Percentiles rank a stretch among this genome's conserved stretches.
phyloP scores from a whole-genome alignment of 108 stramenopile species.

The Craspedostauros australis region DNA sequence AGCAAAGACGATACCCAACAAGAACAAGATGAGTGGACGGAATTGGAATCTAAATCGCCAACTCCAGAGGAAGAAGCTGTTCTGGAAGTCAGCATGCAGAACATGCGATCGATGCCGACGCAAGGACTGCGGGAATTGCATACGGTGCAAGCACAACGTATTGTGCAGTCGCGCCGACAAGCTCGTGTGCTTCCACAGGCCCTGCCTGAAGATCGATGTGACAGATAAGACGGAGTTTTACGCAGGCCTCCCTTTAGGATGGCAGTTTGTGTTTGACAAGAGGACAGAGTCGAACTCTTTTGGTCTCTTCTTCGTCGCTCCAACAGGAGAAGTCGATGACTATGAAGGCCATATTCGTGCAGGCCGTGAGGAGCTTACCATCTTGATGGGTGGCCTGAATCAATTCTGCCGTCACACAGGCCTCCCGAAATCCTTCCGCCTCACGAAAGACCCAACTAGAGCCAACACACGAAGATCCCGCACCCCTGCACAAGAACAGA shows the following conservation, averaged over 20 bases:
- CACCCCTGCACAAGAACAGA: no score
- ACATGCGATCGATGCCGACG: background rate
- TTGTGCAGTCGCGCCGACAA: no score
- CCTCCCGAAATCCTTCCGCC: background rate
- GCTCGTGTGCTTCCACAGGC: constrained; percentile 7
- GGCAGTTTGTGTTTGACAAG: constrained; percentile 2
- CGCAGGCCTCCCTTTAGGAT: background rate
- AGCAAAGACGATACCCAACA: no score
- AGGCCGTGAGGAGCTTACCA: background rate
- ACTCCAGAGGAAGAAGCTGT: background rate
- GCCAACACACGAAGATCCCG: no score
- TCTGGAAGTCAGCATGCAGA: background rate
- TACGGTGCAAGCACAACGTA: background rate
- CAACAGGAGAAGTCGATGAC: background rate
- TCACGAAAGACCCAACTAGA: no score
- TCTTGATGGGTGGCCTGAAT: background rate
- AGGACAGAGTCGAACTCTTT: background rate
- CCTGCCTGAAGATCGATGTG: background rate
- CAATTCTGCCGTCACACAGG: background rate
- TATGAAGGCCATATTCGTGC: background rate
- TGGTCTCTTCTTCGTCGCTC: background rate
- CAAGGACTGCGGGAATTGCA: background rate
- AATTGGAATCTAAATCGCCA: constrained; percentile 3
- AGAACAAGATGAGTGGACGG: no score
- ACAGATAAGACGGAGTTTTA: background rate